phyloP scores from a whole-genome alignment of 1,139 yeast genomes.

The Chernovozyma sophiae-reginae region DNA sequence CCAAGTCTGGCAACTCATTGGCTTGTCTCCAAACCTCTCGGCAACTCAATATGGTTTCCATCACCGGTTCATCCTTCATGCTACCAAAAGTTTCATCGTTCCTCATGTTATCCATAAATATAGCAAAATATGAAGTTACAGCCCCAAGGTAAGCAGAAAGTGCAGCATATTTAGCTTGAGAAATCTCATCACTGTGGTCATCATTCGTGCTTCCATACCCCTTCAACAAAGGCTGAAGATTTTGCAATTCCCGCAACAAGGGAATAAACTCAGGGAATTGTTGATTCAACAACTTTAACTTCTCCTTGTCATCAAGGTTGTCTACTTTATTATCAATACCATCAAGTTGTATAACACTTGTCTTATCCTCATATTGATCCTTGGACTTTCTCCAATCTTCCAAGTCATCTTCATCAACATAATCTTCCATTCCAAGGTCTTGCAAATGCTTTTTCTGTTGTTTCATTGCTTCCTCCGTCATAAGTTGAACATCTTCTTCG shows the following conservation, averaged over 20 bases:
- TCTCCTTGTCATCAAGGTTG: slow-evolving; percentile 39
- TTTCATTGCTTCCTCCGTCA: slow-evolving; percentile 85
- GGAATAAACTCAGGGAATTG: slow-evolving; percentile 85
- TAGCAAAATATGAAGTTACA: slow-evolving; percentile 69
- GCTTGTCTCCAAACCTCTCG: slow-evolving; percentile 92
- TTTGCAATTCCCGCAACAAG: slow-evolving; percentile 58
- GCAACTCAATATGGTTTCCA: slow-evolving; percentile 77
- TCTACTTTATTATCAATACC: slow-evolving; percentile 27
- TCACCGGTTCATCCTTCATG: slow-evolving; percentile 83
- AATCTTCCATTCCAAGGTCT: slow-evolving; percentile 79
- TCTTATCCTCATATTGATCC: slow-evolving; percentile 22
- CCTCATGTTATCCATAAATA: slow-evolving; percentile 54
- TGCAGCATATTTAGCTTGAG: slow-evolving; percentile 57
- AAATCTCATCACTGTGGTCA: slow-evolving; percentile 34
- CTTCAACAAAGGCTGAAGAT: slow-evolving; percentile 40
- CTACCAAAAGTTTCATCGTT: slow-evolving; percentile 52
- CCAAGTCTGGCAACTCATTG: slow-evolving; percentile 36
- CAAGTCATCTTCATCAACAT: slow-evolving; percentile 74
- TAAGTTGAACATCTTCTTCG: slow-evolving; percentile 71
- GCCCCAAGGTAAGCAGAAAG: slow-evolving; percentile 74
- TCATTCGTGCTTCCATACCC: slow-evolving; percentile 22
- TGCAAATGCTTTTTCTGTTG: slow-evolving; percentile 82
- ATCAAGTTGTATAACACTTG: slow-evolving; percentile 16
- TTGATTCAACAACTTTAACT: slow-evolving; percentile 46
- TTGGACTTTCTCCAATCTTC: slow-evolving; percentile 60